A percentile compares a stretch with the other conserved stretches of the same genome.
Conservation (phyloP, 2,329 filamentous ascomycete species). For the Aspergillus piperis region DNA sequence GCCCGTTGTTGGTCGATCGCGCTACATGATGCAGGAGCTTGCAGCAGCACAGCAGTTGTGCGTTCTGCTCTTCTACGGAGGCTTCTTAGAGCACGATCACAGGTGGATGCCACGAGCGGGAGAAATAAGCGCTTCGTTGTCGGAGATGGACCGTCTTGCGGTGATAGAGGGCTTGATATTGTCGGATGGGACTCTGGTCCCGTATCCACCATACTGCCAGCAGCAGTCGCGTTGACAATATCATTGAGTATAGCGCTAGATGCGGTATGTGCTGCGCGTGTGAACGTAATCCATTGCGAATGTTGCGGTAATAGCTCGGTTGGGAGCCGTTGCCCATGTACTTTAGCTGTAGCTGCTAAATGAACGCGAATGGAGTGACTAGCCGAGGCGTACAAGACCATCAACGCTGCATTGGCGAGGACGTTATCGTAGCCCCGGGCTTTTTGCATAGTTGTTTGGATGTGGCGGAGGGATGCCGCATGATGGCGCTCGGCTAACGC, state of each 20-base stretch:
- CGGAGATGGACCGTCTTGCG: constrained; percentile 21
- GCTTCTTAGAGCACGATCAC: constrained; percentile 13
- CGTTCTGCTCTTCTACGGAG: constrained; percentile 16
- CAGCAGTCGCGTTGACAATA: neutral
- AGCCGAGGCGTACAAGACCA: constrained; percentile 46
- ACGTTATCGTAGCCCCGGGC: constrained; percentile 37
- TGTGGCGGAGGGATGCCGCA: constrained; percentile 40
- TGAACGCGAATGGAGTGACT: constrained; percentile 42
- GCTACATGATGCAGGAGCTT: neutral
- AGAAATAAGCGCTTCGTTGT: constrained; percentile 20
- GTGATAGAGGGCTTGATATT: constrained; percentile 1
- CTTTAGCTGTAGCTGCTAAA: constrained; percentile 28
- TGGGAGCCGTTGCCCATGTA: constrained; percentile 16
- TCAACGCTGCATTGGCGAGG: constrained; percentile 45
- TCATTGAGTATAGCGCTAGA: constrained; percentile 35
- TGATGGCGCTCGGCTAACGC: constrained; percentile 42
- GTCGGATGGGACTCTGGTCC: neutral
- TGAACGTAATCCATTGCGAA: constrained; percentile 43
- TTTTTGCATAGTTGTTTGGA: constrained; percentile 37
- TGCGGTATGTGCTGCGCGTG: constrained; percentile 39
- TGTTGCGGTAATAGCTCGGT: constrained; percentile 35
- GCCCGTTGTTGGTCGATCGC: constrained; percentile 1
- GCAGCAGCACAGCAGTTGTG: constrained; percentile 2
- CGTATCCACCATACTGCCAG: constrained; percentile 4
- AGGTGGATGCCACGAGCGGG: constrained; percentile 22